These are phyloP conservation scores for Colletotrichum gloeosporioides DNA, from an alignment of 2,329 filamentous ascomycete species.

Conservation along the genomic window DNA sequence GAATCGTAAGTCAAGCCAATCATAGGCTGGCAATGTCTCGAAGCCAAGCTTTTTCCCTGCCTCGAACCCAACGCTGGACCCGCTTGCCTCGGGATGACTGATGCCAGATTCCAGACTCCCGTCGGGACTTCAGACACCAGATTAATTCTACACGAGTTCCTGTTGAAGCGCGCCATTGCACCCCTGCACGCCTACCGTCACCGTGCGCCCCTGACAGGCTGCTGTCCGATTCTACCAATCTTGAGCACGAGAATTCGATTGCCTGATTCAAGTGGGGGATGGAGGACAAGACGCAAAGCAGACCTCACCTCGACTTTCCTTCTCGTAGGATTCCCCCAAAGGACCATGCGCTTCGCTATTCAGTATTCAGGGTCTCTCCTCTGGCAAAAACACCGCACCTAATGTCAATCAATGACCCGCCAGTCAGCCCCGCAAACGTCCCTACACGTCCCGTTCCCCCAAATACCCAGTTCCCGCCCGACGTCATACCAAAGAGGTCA, in stretches of 20 bases:
- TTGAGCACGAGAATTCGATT: conserved; percentile 3
- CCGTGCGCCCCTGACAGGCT: background rate
- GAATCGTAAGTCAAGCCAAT: conserved; percentile 9
- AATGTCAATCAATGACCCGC: background rate
- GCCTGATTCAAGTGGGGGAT: conserved; percentile 1
- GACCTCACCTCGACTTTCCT: background rate
- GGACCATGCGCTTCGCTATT: background rate
- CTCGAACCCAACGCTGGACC: background rate
- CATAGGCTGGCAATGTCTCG: background rate
- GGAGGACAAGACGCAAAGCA: background rate
- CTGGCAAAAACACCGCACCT: background rate
- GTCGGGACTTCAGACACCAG: background rate
- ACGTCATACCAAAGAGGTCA: background rate
- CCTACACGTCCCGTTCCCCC: background rate
- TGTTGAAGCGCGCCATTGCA: background rate
- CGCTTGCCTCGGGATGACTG: background rate
- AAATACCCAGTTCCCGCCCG: background rate
- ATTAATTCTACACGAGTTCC: background rate
- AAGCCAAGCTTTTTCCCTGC: conserved; percentile 1
- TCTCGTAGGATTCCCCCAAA: background rate
- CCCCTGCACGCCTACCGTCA: background rate
- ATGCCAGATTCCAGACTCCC: background rate
- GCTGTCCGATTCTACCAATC: background rate
- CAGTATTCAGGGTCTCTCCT: background rate
- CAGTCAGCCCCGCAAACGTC: background rate